These are phyloP conservation scores for Alternaria gansuensis DNA, from an alignment of 2,329 filamentous ascomycete species.

Conservation along the genomic window DNA sequence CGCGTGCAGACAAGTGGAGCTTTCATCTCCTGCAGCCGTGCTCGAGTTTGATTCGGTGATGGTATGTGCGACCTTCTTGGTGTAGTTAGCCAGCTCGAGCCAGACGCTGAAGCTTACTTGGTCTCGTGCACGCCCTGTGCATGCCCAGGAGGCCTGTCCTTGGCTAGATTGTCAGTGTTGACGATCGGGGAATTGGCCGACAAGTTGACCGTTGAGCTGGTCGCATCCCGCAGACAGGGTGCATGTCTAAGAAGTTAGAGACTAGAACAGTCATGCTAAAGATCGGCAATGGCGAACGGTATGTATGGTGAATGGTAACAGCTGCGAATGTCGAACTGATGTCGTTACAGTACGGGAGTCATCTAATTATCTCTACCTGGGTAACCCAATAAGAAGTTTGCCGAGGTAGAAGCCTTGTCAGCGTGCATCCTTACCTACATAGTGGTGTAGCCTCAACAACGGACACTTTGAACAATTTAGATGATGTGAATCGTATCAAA, in stretches of 20 bases:
- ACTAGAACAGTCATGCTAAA: not conserved
- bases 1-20: slow-evolving; percentile 33
- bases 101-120: slow-evolving; percentile 4
- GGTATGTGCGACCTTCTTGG: slow-evolving; percentile 24
- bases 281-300: not conserved
- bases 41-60: slow-evolving; percentile 23
- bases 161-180: slow-evolving; percentile 10
- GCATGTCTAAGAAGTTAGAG: not conserved
- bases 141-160: slow-evolving; percentile 9
- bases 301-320: slow-evolving; percentile 6
- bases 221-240: not conserved
- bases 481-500: not conserved
- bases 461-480: slow-evolving; percentile 1
- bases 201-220: slow-evolving; percentile 4
- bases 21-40: slow-evolving; percentile 16
- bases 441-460: not conserved
- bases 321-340: slow-evolving; percentile 5
- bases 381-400: not conserved
- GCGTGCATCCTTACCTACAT: slow-evolving; percentile 4
- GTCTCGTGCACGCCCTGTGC: slow-evolving; percentile 11
- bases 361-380: not conserved
- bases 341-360: not conserved
- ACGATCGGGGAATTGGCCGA: slow-evolving; percentile 14
- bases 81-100: slow-evolving; percentile 16
- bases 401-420: slow-evolving; percentile 16